phyloP scores from a whole-genome alignment of 441 rosid genomes.

The Pelargonium fulgidum region DNA sequence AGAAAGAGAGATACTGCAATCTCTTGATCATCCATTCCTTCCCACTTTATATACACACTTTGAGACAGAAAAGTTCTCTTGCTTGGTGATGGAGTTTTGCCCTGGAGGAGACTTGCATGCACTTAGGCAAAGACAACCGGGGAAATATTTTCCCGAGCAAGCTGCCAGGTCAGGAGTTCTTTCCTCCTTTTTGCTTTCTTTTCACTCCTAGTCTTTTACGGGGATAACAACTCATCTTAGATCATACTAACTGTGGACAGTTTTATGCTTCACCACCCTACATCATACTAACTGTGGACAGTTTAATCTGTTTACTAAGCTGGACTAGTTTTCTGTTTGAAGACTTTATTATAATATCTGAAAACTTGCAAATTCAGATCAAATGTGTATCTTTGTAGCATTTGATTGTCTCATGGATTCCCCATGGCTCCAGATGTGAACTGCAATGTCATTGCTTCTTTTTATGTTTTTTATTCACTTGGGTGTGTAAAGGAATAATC shows the following conservation, averaged over 20 bases:
- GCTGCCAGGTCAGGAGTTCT: constrained; percentile 69
- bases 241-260: background rate
- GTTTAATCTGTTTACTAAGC: background rate
- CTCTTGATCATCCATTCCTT: constrained; percentile 88
- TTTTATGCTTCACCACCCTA: background rate
- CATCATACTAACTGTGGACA: too few relatives aligned
- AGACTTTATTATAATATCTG: background rate
- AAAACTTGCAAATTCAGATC: too few relatives aligned
- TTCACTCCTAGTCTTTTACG: background rate
- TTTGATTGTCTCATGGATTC: too few relatives aligned
- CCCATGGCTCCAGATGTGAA: too few relatives aligned
- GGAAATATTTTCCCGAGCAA: constrained; percentile 86
- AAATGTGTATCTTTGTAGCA: too few relatives aligned
- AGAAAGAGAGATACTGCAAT: constrained; percentile 88
- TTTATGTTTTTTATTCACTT: too few relatives aligned
- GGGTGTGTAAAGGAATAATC: too few relatives aligned
- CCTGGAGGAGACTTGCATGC: constrained; percentile 96
- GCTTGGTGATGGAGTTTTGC: constrained; percentile 71
- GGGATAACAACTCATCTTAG: constrained; percentile 4
- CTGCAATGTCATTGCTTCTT: too few relatives aligned
- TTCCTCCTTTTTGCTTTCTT: background rate
- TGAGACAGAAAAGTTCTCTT: constrained; percentile 66
- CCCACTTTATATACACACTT: constrained; percentile 83
- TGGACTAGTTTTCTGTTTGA: background rate
- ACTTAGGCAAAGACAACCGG: constrained; percentile 83